Evolutionary conservation across 208 protist species (phyloP), one percentile per base, ranked within the genome.

Genomic region (Acanthamoeba quina): DNA sequence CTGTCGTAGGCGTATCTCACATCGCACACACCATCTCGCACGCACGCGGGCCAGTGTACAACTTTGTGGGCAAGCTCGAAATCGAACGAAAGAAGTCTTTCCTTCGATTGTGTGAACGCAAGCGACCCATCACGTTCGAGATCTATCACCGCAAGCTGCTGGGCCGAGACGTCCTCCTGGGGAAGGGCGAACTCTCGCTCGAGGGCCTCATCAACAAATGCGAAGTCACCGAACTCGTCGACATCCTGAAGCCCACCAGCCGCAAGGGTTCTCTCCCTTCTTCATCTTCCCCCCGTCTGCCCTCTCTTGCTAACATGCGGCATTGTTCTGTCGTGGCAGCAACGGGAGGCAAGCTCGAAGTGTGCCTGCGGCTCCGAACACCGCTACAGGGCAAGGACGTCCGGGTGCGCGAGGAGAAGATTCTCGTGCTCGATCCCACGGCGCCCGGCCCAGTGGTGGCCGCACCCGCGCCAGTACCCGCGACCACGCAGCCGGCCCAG

Each of bases 21-120:
- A 47, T 13, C 29, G 26, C 21, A 70, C 62, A 31, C 62, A 31
- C 0, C 24, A 34, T 78, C n/a, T 17, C 15, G 11, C 47, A 52
- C 15, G 47, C 13, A 52, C 47, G 47, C 15, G 47, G 44, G 44
- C 37, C 54, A 64, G 80, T 64, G 15, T 64, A 88, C 80, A 88
- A 88, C 26, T 64, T 64, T 41, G 54, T 88, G 49, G 31, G 34
- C 34, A 74, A 66, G n/a, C 15, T 91, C 10, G 26, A 91, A 7
- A 91, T 91, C 15, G 85, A 91, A 52, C 54, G 85, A 9, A 91
- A 91, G 60, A 91, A 91, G 85, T 91, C 85, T 13, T 74, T 91
- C 60, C 9, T 91, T 21, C 62, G 54, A 5, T 72, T 91, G 29
- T 91, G 85, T 31, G 58, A 91, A 26, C 85, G 85, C 15, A 91